These are phyloP conservation scores for Diaporthe sp. DNA, from an alignment of 2,329 filamentous ascomycete species.

Conservation along the genomic window DNA sequence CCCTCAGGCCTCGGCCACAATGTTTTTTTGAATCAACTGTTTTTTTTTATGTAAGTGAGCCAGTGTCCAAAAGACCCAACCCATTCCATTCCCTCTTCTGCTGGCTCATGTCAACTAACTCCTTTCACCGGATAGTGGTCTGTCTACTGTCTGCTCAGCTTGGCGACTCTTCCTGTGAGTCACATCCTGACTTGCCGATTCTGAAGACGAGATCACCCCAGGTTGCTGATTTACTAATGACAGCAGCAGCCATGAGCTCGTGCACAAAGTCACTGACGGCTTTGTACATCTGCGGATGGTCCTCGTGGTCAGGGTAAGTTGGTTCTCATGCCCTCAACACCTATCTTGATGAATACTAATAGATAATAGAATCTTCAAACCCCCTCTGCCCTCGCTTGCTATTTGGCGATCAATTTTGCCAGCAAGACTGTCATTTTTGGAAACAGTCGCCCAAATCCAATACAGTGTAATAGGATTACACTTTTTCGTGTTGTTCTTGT, in stretches of 20 bases:
- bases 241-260: background rate
- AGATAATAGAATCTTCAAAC: background rate
- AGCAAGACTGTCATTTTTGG: background rate
- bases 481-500: background rate
- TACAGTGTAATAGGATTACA: background rate
- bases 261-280: background rate
- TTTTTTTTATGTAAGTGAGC: background rate
- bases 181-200: background rate
- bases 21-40: background rate
- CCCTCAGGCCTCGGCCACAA: constrained; percentile 13
- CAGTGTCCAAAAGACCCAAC: background rate
- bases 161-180: background rate
- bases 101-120: background rate
- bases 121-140: background rate
- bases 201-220: background rate
- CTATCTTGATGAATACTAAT: background rate
- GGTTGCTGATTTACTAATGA: background rate
- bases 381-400: background rate
- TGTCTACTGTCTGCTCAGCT: background rate
- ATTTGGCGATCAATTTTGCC: background rate
- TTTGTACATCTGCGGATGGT: background rate
- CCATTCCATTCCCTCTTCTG: background rate
- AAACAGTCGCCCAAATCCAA: background rate
- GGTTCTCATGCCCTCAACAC: background rate
- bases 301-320: background rate